Percentiles rank a stretch among this genome's conserved stretches.
Evolutionary conservation across 129 eudicot genomes (phyloP).

Genomic region (Flaveria robusta): DNA sequence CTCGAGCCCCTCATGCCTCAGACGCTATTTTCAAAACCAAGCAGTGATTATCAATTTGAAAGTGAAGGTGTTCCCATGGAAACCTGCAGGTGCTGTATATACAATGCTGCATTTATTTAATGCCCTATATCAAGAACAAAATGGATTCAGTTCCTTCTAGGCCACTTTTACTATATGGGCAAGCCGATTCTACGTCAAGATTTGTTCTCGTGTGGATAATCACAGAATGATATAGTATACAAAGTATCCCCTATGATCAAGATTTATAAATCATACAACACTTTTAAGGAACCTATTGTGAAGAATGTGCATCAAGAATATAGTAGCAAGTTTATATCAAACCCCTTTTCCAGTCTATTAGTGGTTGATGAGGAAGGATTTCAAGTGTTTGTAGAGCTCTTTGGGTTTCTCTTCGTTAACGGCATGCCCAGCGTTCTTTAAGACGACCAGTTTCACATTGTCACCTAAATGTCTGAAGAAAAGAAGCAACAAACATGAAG

Average conservation of each 20-base stretch:
- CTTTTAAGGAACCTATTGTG: background rate
- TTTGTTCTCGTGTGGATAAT: no score
- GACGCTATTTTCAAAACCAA: no score
- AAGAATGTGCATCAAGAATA: background rate
- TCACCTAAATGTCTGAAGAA: constrained; percentile 61
- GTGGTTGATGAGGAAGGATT: constrained; percentile 46
- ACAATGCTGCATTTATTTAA: no score
- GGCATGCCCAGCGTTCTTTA: constrained; percentile 85
- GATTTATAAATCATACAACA: background rate
- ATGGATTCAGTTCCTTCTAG: no score
- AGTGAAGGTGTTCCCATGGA: no score
- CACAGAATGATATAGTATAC: background rate
- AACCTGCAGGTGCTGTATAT: no score
- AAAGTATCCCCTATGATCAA: background rate
- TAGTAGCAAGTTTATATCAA: background rate
- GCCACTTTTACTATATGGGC: no score
- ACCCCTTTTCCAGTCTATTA: background rate
- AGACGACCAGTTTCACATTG: constrained; percentile 55
- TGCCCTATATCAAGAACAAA: no score
- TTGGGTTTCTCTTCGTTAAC: constrained; percentile 78
- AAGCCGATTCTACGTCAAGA: no score
- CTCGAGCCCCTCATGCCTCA: no score
- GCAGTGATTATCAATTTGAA: no score
- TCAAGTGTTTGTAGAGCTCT: constrained; percentile 60
- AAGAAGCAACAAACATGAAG: constrained; percentile 10